Evolutionary conservation across 805 yeast genomes (phyloP).

Genomic region (Lipomyces yamanashiensis): DNA sequence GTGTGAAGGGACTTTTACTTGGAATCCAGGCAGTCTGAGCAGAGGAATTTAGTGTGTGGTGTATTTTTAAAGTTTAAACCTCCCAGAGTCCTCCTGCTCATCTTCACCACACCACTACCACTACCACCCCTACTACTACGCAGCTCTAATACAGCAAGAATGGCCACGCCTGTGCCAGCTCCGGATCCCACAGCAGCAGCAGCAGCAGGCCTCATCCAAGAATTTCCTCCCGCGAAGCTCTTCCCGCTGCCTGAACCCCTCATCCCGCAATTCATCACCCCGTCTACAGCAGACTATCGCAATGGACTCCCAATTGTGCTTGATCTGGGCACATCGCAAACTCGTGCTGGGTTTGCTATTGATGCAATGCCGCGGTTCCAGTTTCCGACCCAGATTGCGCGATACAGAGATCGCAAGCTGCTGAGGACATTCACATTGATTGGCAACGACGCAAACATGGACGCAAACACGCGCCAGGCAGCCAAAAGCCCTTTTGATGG

Average conservation of each 20-base stretch:
- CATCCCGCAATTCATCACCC: conserved; percentile 48
- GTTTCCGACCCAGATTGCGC: conserved; percentile 71
- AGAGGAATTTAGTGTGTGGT: neutral
- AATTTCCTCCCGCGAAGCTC: conserved; percentile 32
- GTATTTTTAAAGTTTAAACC: conserved; percentile 5
- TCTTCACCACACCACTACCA: neutral
- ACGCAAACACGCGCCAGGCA: conserved; percentile 67
- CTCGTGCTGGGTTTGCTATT: conserved; percentile 46
- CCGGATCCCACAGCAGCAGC: conserved; percentile 4
- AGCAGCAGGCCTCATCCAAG: conserved; percentile 14
- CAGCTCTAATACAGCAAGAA: neutral
- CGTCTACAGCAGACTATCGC: conserved; percentile 53
- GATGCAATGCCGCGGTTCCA: conserved; percentile 40
- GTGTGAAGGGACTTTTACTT: neutral
- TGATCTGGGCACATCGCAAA: conserved; percentile 62
- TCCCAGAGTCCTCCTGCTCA: neutral
- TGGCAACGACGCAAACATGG: conserved; percentile 81
- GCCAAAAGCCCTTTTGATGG: conserved; percentile 87
- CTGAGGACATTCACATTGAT: conserved; percentile 62
- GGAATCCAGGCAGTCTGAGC: neutral
- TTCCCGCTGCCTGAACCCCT: conserved; percentile 42
- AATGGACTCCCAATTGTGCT: conserved; percentile 77
- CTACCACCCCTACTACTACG: neutral
- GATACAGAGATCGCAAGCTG: conserved; percentile 78
- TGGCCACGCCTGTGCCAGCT: neutral